Base-by-base conservation (phyloP, 78 protist genomes). In the Mantamonas sphyraenae region DNA sequence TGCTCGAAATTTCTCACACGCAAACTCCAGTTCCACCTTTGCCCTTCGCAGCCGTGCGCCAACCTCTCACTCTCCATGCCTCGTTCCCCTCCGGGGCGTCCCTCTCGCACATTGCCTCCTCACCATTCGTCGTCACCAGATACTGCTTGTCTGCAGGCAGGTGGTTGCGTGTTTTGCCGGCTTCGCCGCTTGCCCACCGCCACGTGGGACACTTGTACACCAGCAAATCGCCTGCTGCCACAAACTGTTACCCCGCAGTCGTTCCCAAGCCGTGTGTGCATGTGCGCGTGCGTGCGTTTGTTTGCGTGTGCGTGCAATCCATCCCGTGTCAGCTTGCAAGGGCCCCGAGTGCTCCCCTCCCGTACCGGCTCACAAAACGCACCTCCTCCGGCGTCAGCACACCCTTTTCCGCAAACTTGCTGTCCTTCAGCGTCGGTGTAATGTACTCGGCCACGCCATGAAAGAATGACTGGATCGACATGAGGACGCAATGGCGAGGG, bases 191-290 rank as follows among this genome's bases (percentile, higher is more conserved):
- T 8, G 63, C 38, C 97, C 98, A 95, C 3, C 66, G 28, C 98
- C 98, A 95, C 31, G 95, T 80, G n/a, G 93, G 93, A 53, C 91
- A 88, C 61, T 90, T 89, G 50, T 51, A 73, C 26, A 87, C 90
- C 26, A 95, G 86, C 45, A 72, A 35, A 43, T 95, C 98, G 17
- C 98, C 98, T 8, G 97, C 96, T n/a, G 74, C 80, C 1, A 91
- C 94, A 73, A 93, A 93, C 79, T 90, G 55, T 1, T 9, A 10
- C n/a, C 30, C 37, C 37, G 12, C 16, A 19, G 16, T 19, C 53
- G 16, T 19, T 19, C 28, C 12, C 28, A 47, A 47, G 53, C 28
- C 12, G 53, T 47, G 28, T 19, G 16, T 19, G 16, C 53, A 47
- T 47, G 28, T 12, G 53, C 53, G 12, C 53, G 12, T 47, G 53